Evolutionary conservation across 106 monocot species (phyloP).

Genomic region (Triglochin maritima): DNA sequence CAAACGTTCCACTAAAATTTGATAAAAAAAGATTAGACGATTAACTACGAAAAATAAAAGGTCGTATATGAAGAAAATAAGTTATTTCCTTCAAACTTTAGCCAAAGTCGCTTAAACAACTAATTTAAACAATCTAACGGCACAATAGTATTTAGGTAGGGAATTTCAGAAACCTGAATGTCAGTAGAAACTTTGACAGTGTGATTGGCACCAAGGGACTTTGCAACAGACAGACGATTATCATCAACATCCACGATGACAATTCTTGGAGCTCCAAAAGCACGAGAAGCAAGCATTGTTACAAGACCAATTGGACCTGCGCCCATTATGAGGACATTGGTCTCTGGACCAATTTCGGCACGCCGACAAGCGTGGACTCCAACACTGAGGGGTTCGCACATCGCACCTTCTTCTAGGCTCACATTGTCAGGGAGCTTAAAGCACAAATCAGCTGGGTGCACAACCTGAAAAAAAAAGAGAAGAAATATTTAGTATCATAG

Average conservation of each 20-base stretch:
- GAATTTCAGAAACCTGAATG: constrained; percentile 23
- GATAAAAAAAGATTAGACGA: too few species aligned
- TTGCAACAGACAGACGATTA: constrained; percentile 67
- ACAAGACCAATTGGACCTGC: constrained; percentile 98
- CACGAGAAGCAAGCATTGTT: constrained; percentile 77
- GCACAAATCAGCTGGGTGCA: constrained; percentile 83
- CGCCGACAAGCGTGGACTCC: constrained; percentile 86
- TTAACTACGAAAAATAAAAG: too few species aligned
- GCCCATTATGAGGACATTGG: constrained; percentile 77
- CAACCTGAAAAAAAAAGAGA: too few species aligned
- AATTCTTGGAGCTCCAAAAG: constrained; percentile 80
- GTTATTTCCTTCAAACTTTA: too few species aligned
- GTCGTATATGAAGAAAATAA: too few species aligned
- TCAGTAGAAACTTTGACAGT: constrained; percentile 55
- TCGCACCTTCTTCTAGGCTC: constrained; percentile 94
- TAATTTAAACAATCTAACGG: too few species aligned
- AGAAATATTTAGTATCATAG: too few species aligned
- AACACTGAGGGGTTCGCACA: constrained; percentile 99
- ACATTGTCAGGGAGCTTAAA: constrained; percentile 91
- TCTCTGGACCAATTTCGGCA: constrained; percentile 65
- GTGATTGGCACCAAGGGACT: constrained; percentile 78
- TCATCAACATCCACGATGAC: constrained; percentile 69
- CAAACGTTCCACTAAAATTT: too few species aligned
- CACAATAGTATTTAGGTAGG: neutral
- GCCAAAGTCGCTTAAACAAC: too few species aligned